These are phyloP conservation scores for Pleurotus tuber-regium DNA, from an alignment of 768 basidiomycete genomes.

Conservation along the genomic window DNA sequence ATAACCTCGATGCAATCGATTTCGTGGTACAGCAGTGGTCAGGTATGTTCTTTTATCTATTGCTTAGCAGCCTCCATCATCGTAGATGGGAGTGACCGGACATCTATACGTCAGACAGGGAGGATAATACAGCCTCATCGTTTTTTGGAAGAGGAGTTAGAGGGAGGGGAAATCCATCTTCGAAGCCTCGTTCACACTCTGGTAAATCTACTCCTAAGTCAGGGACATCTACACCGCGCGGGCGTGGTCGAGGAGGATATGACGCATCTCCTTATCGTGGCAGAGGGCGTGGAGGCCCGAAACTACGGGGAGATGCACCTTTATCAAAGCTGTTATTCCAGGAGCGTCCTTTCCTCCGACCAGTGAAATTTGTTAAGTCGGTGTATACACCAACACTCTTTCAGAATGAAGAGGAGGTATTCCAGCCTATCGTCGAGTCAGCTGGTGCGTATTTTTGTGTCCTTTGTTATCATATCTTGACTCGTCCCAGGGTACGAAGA, in stretches of 20 bases:
- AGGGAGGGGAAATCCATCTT: no score
- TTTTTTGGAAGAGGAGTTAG: constrained; percentile 24
- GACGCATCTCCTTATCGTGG: constrained; percentile 18
- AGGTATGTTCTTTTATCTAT: constrained; percentile 17
- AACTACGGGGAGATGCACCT: constrained; percentile 39
- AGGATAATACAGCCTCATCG: not conserved
- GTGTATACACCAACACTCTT: constrained; percentile 50
- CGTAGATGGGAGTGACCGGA: no score
- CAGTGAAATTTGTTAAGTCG: constrained; percentile 68
- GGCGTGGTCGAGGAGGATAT: constrained; percentile 25
- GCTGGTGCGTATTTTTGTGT: constrained; percentile 37
- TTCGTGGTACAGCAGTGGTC: constrained; percentile 27
- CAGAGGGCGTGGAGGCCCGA: constrained; percentile 27
- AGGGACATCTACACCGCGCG: constrained; percentile 18
- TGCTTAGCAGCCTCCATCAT: not conserved
- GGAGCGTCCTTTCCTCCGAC: constrained; percentile 62
- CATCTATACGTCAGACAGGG: not conserved
- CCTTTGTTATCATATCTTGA: not conserved
- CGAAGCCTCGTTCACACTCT: constrained; percentile 13
- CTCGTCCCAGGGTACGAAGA: constrained; percentile 41
- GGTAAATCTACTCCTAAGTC: constrained; percentile 20
- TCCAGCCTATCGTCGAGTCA: constrained; percentile 51
- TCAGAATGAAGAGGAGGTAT: constrained; percentile 57
- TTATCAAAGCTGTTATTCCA: constrained; percentile 55
- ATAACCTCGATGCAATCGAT: constrained; percentile 19